Evolutionary conservation across 345 rosid genomes (phyloP).

Genomic region (Rhizophora mangle): DNA sequence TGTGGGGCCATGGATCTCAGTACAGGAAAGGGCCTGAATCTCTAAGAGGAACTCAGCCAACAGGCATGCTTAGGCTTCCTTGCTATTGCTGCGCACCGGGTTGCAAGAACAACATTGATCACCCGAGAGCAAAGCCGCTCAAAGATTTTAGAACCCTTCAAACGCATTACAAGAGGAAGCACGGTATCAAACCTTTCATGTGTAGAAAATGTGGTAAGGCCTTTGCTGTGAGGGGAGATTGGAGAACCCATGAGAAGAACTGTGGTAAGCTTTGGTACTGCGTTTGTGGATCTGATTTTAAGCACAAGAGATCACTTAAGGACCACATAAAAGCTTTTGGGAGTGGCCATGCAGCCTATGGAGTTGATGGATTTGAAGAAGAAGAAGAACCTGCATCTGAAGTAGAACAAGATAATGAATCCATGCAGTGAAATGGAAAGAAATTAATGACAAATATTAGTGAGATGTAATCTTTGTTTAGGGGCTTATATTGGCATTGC

Average conservation of each 20-base stretch:
- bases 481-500: conserved; percentile 12
- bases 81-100: conserved; percentile 69
- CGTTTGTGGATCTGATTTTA: conserved; percentile 58
- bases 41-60: conserved; percentile 62
- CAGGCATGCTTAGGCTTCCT: conserved; percentile 71
- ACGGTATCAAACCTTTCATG: conserved; percentile 69
- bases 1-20: conserved; percentile 70
- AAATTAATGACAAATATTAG: background rate
- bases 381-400: conserved; percentile 59
- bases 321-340: conserved; percentile 60
- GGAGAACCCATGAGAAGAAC: conserved; percentile 77
- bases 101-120: conserved; percentile 67
- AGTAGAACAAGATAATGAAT: conserved; percentile 45
- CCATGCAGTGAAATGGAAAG: conserved; percentile 15
- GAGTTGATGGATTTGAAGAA: conserved; percentile 48
- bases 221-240: conserved; percentile 64
- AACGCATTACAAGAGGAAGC: conserved; percentile 73
- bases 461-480: background rate
- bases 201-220: conserved; percentile 70
- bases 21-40: conserved; percentile 65
- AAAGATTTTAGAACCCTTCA: conserved; percentile 70
- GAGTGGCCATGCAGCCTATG: conserved; percentile 48
- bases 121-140: conserved; percentile 65
- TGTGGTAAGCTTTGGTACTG: conserved; percentile 68
- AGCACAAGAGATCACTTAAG: conserved; percentile 63